These are phyloP conservation scores for Fraxinus ornus DNA, from an alignment of 305 asterid species.

Conservation along the genomic window DNA sequence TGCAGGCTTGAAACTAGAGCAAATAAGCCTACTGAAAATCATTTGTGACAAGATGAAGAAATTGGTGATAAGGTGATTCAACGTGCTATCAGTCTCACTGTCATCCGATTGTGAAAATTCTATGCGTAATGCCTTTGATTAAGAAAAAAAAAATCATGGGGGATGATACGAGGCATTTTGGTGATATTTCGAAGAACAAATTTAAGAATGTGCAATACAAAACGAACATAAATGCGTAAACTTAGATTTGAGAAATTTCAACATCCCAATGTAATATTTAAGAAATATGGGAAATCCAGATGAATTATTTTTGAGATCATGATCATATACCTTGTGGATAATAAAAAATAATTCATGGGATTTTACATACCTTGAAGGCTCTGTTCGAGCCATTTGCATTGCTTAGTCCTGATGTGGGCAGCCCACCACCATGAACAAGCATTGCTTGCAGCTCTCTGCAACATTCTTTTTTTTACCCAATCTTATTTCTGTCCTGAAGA, in stretches of 20 bases:
- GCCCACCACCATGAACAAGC: conserved; percentile 99
- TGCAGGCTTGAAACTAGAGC: neutral
- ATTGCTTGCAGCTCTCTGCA: conserved; percentile 91
- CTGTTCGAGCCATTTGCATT: conserved; percentile 95
- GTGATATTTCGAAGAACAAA: too few species aligned
- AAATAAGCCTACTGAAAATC: neutral
- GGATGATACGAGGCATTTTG: neutral
- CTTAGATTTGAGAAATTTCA: neutral
- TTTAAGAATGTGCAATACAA: too few species aligned
- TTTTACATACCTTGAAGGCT: conserved; percentile 60
- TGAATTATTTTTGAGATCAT: too few species aligned
- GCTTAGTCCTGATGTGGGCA: conserved; percentile 90
- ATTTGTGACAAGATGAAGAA: too few species aligned
- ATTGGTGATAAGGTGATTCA: too few species aligned
- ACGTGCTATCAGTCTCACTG: neutral
- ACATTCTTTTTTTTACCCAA: conserved; percentile 37
- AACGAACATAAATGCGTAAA: neutral
- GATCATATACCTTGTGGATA: neutral
- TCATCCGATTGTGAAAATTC: too few species aligned
- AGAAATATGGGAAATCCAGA: neutral
- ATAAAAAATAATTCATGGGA: too few species aligned
- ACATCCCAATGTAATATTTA: neutral
- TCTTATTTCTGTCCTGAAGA: neutral
- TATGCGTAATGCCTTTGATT: neutral
- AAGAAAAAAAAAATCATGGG: too few species aligned